phyloP scores from a whole-genome alignment of 1,139 yeast species.

The Zygoascus sp. region DNA sequence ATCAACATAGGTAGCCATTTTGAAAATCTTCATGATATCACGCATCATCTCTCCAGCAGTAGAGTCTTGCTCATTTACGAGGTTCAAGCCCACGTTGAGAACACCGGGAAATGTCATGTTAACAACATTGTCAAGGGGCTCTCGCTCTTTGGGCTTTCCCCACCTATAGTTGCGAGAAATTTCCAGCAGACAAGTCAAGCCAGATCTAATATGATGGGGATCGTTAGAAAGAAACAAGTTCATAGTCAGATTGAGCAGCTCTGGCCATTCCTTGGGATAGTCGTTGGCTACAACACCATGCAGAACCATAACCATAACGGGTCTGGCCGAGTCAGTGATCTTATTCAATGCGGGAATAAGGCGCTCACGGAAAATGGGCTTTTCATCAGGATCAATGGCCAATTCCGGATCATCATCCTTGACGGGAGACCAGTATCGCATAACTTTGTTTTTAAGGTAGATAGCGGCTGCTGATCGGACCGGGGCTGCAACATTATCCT shows the following conservation, averaged over 20 bases:
- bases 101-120: conserved; percentile 64
- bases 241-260: conserved; percentile 55
- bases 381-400: conserved; percentile 61
- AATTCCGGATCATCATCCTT: conserved; percentile 31
- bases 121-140: conserved; percentile 55
- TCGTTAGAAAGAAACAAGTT: conserved; percentile 52
- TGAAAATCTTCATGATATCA: conserved; percentile 70
- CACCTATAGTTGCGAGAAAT: conserved; percentile 73
- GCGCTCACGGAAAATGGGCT: conserved; percentile 62
- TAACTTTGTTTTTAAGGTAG: conserved; percentile 73
- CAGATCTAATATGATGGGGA: conserved; percentile 62
- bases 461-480: conserved; percentile 80
- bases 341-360: conserved; percentile 46
- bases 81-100: conserved; percentile 57
- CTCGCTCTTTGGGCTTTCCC: conserved; percentile 59
- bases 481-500: conserved; percentile 48
- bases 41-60: conserved; percentile 72
- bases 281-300: conserved; percentile 62
- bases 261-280: conserved; percentile 69
- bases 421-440: conserved; percentile 55
- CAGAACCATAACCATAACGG: conserved; percentile 69
- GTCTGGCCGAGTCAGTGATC: conserved; percentile 41
- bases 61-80: conserved; percentile 44
- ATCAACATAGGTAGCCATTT: conserved; percentile 72
- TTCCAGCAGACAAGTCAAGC: conserved; percentile 71